phyloP scores from a whole-genome alignment of 495 filamentous ascomycete species.

The Lichenothelia convexa region DNA sequence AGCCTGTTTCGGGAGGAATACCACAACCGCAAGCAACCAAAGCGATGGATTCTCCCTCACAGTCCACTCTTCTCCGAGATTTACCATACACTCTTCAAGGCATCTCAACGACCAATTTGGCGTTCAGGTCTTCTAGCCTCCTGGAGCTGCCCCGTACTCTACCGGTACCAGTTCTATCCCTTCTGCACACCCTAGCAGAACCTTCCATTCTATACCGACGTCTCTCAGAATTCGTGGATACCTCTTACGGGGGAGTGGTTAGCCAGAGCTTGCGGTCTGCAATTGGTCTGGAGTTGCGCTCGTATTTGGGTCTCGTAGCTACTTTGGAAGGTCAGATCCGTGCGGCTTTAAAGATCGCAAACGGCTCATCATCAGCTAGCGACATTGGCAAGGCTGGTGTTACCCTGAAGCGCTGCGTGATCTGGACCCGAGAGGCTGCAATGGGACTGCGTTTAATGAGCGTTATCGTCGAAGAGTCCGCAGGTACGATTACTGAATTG shows the following conservation, averaged over 20 bases:
- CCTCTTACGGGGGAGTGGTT: slow-evolving; percentile 51
- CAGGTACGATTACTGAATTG: no score
- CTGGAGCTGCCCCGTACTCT: slow-evolving; percentile 60
- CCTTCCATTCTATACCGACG: slow-evolving; percentile 77
- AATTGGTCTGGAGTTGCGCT: slow-evolving; percentile 64
- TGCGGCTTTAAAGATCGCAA: slow-evolving; percentile 49
- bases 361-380: slow-evolving; percentile 41
- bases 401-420: slow-evolving; percentile 83
- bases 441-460: slow-evolving; percentile 93
- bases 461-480: slow-evolving; percentile 77
- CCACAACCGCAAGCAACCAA: no score
- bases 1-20: no score
- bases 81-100: slow-evolving; percentile 91
- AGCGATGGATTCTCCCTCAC: no score
- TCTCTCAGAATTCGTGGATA: slow-evolving; percentile 62
- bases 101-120: slow-evolving; percentile 66
- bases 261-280: slow-evolving; percentile 87
- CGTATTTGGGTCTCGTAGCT: slow-evolving; percentile 83
- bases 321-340: slow-evolving; percentile 90
- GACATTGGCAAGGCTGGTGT: slow-evolving; percentile 77
- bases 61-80: slow-evolving; percentile 67
- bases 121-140: slow-evolving; percentile 45
- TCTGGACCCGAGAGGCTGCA: slow-evolving; percentile 94
- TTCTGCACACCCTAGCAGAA: slow-evolving; percentile 81
- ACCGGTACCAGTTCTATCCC: slow-evolving; percentile 66